Percentiles rank a stretch among this genome's conserved stretches.
phyloP scores from a whole-genome alignment of 2,329 filamentous ascomycete species.

The Ambrosiella xylebori region DNA sequence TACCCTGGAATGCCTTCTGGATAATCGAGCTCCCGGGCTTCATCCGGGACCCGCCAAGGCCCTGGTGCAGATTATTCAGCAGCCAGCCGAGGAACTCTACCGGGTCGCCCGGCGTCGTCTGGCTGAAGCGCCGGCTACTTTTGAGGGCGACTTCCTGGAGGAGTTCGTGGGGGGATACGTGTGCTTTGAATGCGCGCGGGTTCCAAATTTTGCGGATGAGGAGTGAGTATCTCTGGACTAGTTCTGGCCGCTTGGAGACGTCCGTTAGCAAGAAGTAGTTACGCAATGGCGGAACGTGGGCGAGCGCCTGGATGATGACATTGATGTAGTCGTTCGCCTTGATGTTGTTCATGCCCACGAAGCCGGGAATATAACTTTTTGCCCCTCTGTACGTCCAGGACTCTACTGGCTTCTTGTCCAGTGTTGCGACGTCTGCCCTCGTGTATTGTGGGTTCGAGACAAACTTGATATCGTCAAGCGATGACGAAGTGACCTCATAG shows the following conservation, averaged over 20 bases:
- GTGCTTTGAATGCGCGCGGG: conserved; percentile 82
- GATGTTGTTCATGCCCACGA: conserved; percentile 99
- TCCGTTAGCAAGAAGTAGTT: conserved; percentile 87
- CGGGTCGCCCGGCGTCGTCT: conserved; percentile 83
- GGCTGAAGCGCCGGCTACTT: conserved; percentile 81
- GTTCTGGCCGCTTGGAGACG: conserved; percentile 53
- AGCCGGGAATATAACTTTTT: conserved; percentile 79
- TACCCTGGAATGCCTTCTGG: conserved; percentile 86
- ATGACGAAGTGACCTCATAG: conserved; percentile 89
- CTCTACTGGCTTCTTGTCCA: conserved; percentile 48
- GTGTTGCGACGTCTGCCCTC: conserved; percentile 57
- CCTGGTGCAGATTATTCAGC: conserved; percentile 83
- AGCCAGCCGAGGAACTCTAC: conserved; percentile 97
- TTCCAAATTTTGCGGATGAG: conserved; percentile 98
- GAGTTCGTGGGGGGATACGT: conserved; percentile 93
- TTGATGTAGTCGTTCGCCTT: conserved; percentile 99
- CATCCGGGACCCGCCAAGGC: conserved; percentile 74
- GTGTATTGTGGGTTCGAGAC: conserved; percentile 83
- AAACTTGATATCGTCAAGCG: conserved; percentile 94
- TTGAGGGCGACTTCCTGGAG: conserved; percentile 84
- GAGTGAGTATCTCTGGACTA: conserved; percentile 75
- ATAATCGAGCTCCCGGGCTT: conserved; percentile 74
- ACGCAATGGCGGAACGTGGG: conserved; percentile 74
- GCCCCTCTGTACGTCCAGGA: conserved; percentile 59
- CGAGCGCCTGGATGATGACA: conserved; percentile 77